phyloP scores from a whole-genome alignment of 176 grass and related monocot genomes.

The Eleusine indica region DNA sequence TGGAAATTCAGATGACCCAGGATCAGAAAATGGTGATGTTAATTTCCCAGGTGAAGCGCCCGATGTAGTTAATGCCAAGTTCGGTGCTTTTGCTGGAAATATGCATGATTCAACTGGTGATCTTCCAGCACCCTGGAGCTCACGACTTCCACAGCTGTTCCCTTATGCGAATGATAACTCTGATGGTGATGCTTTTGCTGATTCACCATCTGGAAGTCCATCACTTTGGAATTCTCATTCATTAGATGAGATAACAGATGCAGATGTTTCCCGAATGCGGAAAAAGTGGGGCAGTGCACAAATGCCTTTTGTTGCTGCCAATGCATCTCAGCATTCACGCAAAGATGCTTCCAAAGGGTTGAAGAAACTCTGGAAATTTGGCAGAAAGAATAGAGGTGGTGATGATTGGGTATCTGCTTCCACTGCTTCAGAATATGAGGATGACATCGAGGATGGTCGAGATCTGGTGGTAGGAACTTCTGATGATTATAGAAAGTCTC shows the following conservation, averaged over 20 bases:
- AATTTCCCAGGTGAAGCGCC: slow-evolving; percentile 43
- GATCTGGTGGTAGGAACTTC: slow-evolving; percentile 56
- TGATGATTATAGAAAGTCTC: slow-evolving; percentile 85
- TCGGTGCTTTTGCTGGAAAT: slow-evolving; percentile 54
- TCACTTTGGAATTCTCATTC: slow-evolving; percentile 84
- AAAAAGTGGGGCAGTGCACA: slow-evolving; percentile 96
- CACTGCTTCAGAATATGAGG: slow-evolving; percentile 95
- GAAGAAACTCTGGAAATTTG: slow-evolving; percentile 96
- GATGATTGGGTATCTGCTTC: slow-evolving; percentile 97
- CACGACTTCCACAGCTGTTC: slow-evolving; percentile 48
- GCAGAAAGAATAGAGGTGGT: slow-evolving; percentile 75
- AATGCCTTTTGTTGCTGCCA: slow-evolving; percentile 64
- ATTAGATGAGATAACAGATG: slow-evolving; percentile 69
- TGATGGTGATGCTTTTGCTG: slow-evolving; percentile 74
- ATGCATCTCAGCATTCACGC: slow-evolving; percentile 68
- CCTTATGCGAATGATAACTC: slow-evolving; percentile 74
- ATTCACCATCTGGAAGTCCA: slow-evolving; percentile 80
- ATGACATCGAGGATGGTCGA: slow-evolving; percentile 77
- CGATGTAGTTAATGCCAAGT: slow-evolving; percentile 32
- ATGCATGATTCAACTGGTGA: slow-evolving; percentile 51
- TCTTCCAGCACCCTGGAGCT: slow-evolving; percentile 59
- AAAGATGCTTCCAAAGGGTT: slow-evolving; percentile 96
- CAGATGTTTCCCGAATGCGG: slow-evolving; percentile 79
- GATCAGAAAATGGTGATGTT: slow-evolving; percentile 67
- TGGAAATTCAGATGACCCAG: slow-evolving; percentile 75